Conservation (phyloP, 371 early-diverging fungal genomes). For the Syncephalastrum sp. region DNA sequence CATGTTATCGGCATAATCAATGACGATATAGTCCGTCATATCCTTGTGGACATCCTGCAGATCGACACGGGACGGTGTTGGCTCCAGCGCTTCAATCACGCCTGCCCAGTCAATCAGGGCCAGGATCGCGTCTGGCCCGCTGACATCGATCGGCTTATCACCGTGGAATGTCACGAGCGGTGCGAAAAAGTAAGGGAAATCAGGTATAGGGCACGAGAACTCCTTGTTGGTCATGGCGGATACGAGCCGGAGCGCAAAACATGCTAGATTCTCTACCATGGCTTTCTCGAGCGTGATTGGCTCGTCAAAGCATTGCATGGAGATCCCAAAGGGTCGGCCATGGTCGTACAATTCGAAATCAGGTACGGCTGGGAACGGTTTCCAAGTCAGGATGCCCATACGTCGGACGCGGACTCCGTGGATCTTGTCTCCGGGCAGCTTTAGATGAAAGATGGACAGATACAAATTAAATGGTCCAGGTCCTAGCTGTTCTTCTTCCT, state of each 20-base stretch:
- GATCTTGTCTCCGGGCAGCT: conserved; percentile 17
- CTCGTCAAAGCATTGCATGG: conserved; percentile 16
- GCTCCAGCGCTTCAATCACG: conserved; percentile 23
- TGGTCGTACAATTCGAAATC: conserved; percentile 45
- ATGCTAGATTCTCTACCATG: conserved; percentile 37
- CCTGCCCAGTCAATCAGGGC: conserved; percentile 61
- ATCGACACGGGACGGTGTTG: conserved; percentile 14
- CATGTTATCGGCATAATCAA: conserved; percentile 51
- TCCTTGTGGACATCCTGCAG: conserved; percentile 17
- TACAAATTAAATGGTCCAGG: conserved; percentile 34
- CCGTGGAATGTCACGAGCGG: conserved; percentile 34
- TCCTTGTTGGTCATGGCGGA: conserved; percentile 51
- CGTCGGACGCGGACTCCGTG: conserved; percentile 41
- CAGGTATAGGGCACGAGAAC: conserved; percentile 49
- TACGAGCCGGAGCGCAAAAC: conserved; percentile 52
- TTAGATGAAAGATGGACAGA: conserved; percentile 27
- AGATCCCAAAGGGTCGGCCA: conserved; percentile 26
- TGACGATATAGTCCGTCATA: conserved; percentile 43
- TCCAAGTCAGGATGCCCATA: conserved; percentile 49
- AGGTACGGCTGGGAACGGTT: conserved; percentile 42
- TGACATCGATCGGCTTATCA: conserved; percentile 2
- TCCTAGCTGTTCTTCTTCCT: conserved; percentile 17
- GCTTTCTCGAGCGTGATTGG: conserved; percentile 28
- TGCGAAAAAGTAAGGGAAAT: conserved; percentile 58
- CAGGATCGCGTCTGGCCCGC: conserved; percentile 2